Evolutionary conservation across 306 rosid species (phyloP).

Genomic region (Quercus suber): DNA sequence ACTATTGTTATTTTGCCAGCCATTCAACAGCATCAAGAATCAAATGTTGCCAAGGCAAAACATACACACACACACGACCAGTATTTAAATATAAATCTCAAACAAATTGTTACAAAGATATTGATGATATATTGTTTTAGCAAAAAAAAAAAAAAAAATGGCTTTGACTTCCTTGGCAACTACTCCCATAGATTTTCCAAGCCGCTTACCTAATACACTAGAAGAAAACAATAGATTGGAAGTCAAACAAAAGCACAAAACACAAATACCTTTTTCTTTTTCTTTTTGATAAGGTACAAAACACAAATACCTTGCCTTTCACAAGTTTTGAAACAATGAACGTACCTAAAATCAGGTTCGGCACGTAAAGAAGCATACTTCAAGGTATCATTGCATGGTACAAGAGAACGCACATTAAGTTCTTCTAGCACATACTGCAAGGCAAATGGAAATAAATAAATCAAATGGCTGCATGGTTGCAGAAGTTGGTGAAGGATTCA

Average conservation of each 20-base stretch:
- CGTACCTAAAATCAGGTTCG: slow-evolving; percentile 92
- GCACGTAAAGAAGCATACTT: slow-evolving; percentile 87
- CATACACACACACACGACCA: background rate
- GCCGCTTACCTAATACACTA: slow-evolving; percentile 84
- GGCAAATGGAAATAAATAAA: slow-evolving; percentile 24
- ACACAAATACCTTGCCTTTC: background rate
- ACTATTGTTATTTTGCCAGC: background rate
- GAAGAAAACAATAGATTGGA: slow-evolving; percentile 10
- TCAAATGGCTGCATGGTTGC: background rate
- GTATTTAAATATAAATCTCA: background rate
- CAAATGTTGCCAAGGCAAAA: background rate
- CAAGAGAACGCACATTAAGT: slow-evolving; percentile 80
- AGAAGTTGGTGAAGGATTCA: background rate
- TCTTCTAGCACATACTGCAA: slow-evolving; percentile 88
- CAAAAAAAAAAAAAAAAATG: slow-evolving; percentile 22
- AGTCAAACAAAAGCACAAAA: slow-evolving; percentile 10
- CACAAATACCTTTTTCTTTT: background rate
- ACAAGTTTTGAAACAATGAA: slow-evolving; percentile 10
- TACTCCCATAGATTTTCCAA: slow-evolving; percentile 82
- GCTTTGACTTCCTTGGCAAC: slow-evolving; percentile 83
- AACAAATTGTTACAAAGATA: background rate
- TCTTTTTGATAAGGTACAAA: background rate
- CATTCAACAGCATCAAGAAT: background rate
- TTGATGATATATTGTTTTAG: background rate
- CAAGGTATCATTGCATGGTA: slow-evolving; percentile 78